Base-by-base conservation (phyloP, 208 protist species). In the Leptomonas pyrrhocoris region DNA sequence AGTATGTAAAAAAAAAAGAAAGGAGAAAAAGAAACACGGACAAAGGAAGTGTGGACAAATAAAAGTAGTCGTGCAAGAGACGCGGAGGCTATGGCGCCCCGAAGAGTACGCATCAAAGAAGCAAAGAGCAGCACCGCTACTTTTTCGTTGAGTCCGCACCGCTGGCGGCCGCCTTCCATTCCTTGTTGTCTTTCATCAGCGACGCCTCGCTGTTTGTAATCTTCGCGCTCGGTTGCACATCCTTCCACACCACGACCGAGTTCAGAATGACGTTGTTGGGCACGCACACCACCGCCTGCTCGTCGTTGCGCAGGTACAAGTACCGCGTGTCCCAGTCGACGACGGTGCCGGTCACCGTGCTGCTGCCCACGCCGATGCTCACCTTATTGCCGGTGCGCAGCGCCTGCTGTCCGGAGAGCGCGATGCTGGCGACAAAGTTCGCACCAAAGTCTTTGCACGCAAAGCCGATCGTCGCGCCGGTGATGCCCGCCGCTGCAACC, bases 381-480 rank as follows among this genome's bases (percentile, higher is more conserved):
- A 92, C 76, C 2, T 76, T 58, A 51, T 87, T 93, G 43, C 85
- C 87, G 1, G 77, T 81, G 12, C 90, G 83, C 21, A 93, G 72
- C 0, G 83, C 83, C 36, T 56, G 40, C 48, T 95, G 83, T 2
- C 86, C 84, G 27, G 80, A 81, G 31, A 96, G 78, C 19, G 83
- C 85, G 50, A 96, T 83, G 66, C 88, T 84, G 19, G 88, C 88
- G 18, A 94, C 82, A 68, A 96, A 90, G 66, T 93, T 96, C 23
- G 87, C 75, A 18, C 88, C 87, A 81, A 93, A 80, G 63, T 94
- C 88, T 58, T 90, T 93, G 74, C 80, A 90, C 5, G 91, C 87
- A 70, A 96, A 96, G 38, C 89, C 88, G 31, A 94, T 83, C 11
- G 88, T 93, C 11, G 89, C 91, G n/a, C 87, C 88, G 0, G 85